These are phyloP conservation scores for Truncatella angustata DNA, from an alignment of 2,329 filamentous ascomycete species.

Conservation along the genomic window DNA sequence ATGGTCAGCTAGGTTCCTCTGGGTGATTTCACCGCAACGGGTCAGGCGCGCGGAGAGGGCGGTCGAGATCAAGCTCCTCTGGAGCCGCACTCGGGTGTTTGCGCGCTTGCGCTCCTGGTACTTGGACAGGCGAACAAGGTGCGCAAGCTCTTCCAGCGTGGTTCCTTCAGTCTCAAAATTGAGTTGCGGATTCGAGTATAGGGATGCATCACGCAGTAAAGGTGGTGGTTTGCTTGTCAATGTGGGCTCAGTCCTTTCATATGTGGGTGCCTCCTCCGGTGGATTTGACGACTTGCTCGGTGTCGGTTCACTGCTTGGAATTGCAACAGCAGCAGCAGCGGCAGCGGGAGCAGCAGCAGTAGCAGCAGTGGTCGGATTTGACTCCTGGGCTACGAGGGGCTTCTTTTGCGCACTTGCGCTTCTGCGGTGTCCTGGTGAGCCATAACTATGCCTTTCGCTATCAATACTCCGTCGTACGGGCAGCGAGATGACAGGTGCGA, in stretches of 20 bases:
- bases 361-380: slow-evolving; percentile 25
- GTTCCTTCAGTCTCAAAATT: slow-evolving; percentile 63
- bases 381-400: slow-evolving; percentile 47
- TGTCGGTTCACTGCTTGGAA: slow-evolving; percentile 15
- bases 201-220: slow-evolving; percentile 64
- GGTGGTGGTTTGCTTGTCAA: slow-evolving; percentile 46
- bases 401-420: slow-evolving; percentile 41
- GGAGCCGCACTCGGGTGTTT: slow-evolving; percentile 70
- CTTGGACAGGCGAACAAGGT: slow-evolving; percentile 73
- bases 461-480: slow-evolving; percentile 42
- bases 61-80: slow-evolving; percentile 71
- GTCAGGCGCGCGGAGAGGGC: slow-evolving; percentile 73
- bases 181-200: slow-evolving; percentile 62
- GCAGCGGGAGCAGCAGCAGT: too few relatives aligned
- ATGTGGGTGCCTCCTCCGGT: slow-evolving; percentile 31
- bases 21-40: slow-evolving; percentile 70
- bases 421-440: slow-evolving; percentile 28
- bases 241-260: slow-evolving; percentile 37
- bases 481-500: slow-evolving; percentile 39
- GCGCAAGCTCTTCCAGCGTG: slow-evolving; percentile 73
- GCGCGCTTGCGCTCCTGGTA: slow-evolving; percentile 80
- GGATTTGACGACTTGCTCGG: slow-evolving; percentile 19
- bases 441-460: slow-evolving; percentile 36
- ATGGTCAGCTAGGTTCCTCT: slow-evolving; percentile 73
- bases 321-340: slow-evolving; percentile 16